phyloP scores from a whole-genome alignment of 208 protist species.

The Acanthamoeba royreba region DNA sequence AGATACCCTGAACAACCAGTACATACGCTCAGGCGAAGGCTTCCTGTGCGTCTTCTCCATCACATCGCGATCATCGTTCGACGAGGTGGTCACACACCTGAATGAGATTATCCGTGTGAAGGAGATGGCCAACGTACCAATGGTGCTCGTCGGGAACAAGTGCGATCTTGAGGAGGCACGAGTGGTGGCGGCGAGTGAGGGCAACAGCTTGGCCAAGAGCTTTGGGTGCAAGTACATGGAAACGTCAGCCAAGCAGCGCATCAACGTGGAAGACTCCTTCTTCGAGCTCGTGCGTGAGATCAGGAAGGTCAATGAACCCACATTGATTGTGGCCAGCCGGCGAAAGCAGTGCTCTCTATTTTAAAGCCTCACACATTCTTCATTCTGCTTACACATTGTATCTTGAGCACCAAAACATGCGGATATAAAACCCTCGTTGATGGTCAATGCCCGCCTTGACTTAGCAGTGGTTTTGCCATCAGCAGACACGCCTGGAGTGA shows the following conservation, averaged over 20 bases:
- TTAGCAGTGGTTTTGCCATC: no score
- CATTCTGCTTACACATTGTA: no score
- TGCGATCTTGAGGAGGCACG: slow-evolving; percentile 75
- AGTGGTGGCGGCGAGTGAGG: slow-evolving; percentile 73
- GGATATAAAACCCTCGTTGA: no score
- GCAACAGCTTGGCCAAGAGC: slow-evolving; percentile 62
- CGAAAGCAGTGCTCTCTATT: no score
- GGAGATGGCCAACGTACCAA: slow-evolving; percentile 61
- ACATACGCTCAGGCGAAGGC: slow-evolving; percentile 63
- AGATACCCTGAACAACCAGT: slow-evolving; percentile 78
- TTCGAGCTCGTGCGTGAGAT: slow-evolving; percentile 58
- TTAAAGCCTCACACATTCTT: no score
- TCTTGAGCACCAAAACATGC: no score
- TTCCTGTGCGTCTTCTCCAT: slow-evolving; percentile 79
- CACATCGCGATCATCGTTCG: slow-evolving; percentile 69
- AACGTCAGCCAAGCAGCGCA: slow-evolving; percentile 70
- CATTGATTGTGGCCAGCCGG: no score
- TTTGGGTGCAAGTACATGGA: slow-evolving; percentile 72
- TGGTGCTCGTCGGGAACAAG: slow-evolving; percentile 79
- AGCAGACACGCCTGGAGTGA: no score
- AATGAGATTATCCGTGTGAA: slow-evolving; percentile 79
- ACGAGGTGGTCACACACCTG: slow-evolving; percentile 63
- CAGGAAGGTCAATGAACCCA: no score
- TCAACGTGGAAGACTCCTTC: slow-evolving; percentile 72
- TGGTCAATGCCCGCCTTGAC: no score